phyloP scores from a whole-genome alignment of 2,329 filamentous ascomycete genomes.

The Claviceps cyperi region DNA sequence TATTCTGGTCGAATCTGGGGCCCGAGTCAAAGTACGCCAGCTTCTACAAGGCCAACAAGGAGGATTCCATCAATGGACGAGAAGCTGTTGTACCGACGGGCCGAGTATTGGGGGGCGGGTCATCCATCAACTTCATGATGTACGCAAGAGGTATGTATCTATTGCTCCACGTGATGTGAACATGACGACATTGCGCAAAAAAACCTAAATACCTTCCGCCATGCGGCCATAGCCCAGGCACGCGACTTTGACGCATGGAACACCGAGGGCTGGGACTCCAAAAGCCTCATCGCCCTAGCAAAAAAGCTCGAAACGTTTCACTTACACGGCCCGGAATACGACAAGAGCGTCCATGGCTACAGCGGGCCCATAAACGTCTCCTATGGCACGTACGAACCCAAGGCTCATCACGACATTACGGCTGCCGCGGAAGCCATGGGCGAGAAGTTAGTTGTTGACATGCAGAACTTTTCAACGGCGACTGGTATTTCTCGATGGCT shows the following conservation, averaged over 20 bases:
- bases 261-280: conserved; percentile 17
- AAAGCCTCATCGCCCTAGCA: conserved; percentile 18
- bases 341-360: conserved; percentile 32
- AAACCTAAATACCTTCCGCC: too few species aligned
- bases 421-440: conserved; percentile 29
- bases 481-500: conserved; percentile 17
- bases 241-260: conserved; percentile 21
- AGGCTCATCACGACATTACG: conserved; percentile 31
- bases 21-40: conserved; percentile 8
- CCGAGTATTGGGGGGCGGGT: conserved; percentile 17
- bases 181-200: too few species aligned
- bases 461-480: conserved; percentile 33
- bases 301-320: conserved; percentile 42
- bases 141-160: conserved; percentile 14
- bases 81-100: conserved; percentile 12
- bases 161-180: too few species aligned
- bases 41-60: conserved; percentile 12
- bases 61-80: conserved; percentile 12
- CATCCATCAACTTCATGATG: conserved; percentile 20
- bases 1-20: conserved; percentile 10
- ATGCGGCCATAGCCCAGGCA: conserved; percentile 14
- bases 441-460: conserved; percentile 33
- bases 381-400: conserved; percentile 29
- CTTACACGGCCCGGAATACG: conserved; percentile 15
- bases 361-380: conserved; percentile 42